Evolutionary conservation across 352 stramenopile species (phyloP).

Genomic region (Blastocystis hominis): DNA sequence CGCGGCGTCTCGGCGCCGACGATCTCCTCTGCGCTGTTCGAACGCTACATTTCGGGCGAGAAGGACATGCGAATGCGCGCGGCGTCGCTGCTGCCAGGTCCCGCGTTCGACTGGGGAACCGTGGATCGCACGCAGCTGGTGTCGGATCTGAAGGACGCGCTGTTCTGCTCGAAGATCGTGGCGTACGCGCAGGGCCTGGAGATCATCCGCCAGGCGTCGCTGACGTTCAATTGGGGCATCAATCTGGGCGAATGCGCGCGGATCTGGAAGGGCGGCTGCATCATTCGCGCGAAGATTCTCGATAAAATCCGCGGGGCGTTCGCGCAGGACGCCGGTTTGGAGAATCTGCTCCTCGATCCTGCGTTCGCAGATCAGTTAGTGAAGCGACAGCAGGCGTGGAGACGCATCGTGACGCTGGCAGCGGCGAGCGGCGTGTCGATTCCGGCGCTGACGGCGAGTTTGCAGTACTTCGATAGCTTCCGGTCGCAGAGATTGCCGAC

Average conservation of each 20-base stretch:
- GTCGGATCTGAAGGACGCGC: slow-evolving; percentile 83
- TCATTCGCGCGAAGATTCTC: slow-evolving; percentile 91
- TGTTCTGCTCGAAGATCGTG: slow-evolving; percentile 96
- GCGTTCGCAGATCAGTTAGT: slow-evolving; percentile 88
- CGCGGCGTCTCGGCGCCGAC: slow-evolving; percentile 85
- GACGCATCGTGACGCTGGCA: slow-evolving; percentile 86
- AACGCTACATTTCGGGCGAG: slow-evolving; percentile 83
- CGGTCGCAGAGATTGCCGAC: slow-evolving; percentile 81
- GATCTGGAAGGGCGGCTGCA: slow-evolving; percentile 98
- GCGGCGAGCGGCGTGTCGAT: slow-evolving; percentile 82
- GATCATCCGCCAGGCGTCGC: slow-evolving; percentile 82
- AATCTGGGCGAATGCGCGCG: slow-evolving; percentile 86
- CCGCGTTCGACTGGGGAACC: slow-evolving; percentile 51
- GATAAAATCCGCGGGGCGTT: slow-evolving; percentile 91
- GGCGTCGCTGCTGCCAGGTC: not conserved
- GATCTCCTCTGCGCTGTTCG: slow-evolving; percentile 90
- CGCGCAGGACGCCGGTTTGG: slow-evolving; percentile 76
- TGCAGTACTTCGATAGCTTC: slow-evolving; percentile 97
- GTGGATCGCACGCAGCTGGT: slow-evolving; percentile 86
- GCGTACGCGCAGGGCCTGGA: slow-evolving; percentile 88
- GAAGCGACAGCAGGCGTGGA: slow-evolving; percentile 83
- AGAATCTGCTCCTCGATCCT: slow-evolving; percentile 90
- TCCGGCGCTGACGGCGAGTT: slow-evolving; percentile 78
- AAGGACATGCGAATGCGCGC: slow-evolving; percentile 82
- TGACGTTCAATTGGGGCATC: slow-evolving; percentile 89